Evolutionary conservation across 2,329 filamentous ascomycete genomes (phyloP), one percentile per base, ranked within the genome.

Genomic region (Colletotrichum agaves): DNA sequence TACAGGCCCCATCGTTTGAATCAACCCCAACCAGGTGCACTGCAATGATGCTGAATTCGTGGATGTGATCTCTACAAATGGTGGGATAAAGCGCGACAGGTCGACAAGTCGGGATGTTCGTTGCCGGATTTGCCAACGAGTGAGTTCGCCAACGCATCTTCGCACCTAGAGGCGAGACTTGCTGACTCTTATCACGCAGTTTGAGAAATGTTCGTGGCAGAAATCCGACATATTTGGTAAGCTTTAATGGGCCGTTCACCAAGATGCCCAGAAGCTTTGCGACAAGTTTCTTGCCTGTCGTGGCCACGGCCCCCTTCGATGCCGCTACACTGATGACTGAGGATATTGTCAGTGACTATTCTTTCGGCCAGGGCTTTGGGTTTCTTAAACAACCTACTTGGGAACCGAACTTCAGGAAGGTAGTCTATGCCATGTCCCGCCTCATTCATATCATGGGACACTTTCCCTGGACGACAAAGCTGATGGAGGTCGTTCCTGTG

Each of bases 11-110:
- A 77, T 81, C 23, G 74, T 81, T 8, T 72, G 79, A 3, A 80
- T 81, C 31, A 81, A 75, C 44, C 79, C 79, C 0, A 71, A 78
- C 12, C 78, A 81, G 64, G 72, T 80, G 3, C 79, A 81, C 62
- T 80, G 78, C 71, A 73, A 71, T 8, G 77, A 80, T 61, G 72
- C 74, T 0, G 55, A 69, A 52, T 80, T 81, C 47, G 69, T 71
- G 12, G 78, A 81, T 33, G 77, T 79, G 55, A 76, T 81, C 17
- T 80, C 79, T 56, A 72, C 76, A 12, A 72, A 70, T 0, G 71
- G 53, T 6, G 67, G 59, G 1, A 61, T 50, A 10, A 67, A 52
- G 10, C 31, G 66, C 2, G 19, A 71, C 39, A 69, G 63, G 15
- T 60, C 63, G 27, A n/a, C n/a, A n/a, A n/a, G n/a, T n/a, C n/a